Evolutionary conservation across 768 basidiomycete species (phyloP).

Genomic region (Trametopsis cervina): DNA sequence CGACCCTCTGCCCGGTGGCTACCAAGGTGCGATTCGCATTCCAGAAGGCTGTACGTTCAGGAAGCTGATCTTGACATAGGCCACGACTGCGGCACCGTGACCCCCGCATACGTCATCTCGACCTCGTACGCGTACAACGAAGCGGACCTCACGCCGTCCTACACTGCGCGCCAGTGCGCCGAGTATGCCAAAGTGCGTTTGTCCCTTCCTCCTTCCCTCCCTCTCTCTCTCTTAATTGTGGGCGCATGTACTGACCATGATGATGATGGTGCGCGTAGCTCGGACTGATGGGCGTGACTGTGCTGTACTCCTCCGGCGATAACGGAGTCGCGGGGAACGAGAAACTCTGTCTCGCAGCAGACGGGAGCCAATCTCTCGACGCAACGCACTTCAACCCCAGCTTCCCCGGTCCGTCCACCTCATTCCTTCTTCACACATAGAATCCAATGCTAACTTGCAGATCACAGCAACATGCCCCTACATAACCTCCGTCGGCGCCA

Average conservation of each 20-base stretch:
- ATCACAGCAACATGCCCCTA: no score
- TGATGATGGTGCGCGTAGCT: no score
- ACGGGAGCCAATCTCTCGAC: constrained; percentile 15
- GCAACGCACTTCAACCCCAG: constrained; percentile 2
- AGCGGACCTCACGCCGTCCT: constrained; percentile 26
- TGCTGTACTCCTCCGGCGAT: constrained; percentile 40
- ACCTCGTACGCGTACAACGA: constrained; percentile 36
- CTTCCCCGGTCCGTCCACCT: constrained; percentile 14
- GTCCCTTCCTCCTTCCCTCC: neutral
- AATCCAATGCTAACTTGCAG: no score
- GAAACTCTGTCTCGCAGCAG: constrained; percentile 26
- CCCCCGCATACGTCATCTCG: constrained; percentile 32
- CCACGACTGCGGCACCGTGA: constrained; percentile 26
- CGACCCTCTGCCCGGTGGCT: constrained; percentile 33
- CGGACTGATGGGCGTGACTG: constrained; percentile 29
- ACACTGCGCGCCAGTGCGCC: constrained; percentile 33
- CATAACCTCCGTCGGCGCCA: constrained; percentile 31
- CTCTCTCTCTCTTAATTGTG: neutral
- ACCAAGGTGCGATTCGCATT: constrained; percentile 20
- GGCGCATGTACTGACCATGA: no score
- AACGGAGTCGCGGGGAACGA: constrained; percentile 33
- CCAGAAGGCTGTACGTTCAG: neutral
- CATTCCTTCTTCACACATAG: no score
- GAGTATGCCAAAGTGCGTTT: constrained; percentile 37
- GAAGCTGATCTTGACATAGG: neutral